Evolutionary conservation across 768 basidiomycete genomes (phyloP), one percentile per base, ranked within the genome.

Genomic region (Gloeophyllum trabeum): DNA sequence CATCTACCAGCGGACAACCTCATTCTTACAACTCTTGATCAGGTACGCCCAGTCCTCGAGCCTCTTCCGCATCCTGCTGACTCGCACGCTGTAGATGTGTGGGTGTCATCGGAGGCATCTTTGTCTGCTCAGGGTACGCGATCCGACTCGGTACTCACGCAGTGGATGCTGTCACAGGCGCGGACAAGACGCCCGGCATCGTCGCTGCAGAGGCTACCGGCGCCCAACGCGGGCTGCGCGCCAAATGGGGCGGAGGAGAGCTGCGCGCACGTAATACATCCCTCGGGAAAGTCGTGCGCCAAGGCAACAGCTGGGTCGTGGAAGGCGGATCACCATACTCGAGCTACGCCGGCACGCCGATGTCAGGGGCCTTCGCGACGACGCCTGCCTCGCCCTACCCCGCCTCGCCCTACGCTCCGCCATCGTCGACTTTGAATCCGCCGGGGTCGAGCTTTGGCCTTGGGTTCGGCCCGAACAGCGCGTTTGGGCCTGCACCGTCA

Each of bases 31-130:
- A 49, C 73, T 99, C 42, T 54, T 96, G 48, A 84, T 97, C 47
- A 72, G 84, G 63, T 71, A 46, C 37, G 52, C 48, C n/a, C 19
- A 36, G 52, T 49, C n/a, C 20, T 18, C 37, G 39, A 7, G 26
- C 19, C 21, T 26, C 20, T 18, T 12, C 24, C 24, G 12, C 14
- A 14, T 5, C 30, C 23, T 6, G 3, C 36, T 38, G 3, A 24
- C 38, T 7, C 1, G 3, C 32, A 16, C 24, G 2, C 12, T 4
- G 14, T 40, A 10, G 42, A 83, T 79, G 77, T 49, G 81, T 86
- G 5, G 94, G 94, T n/a, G 94, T 97, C 38, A 70, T 99, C 22
- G 94, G 94, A 10, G 90, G 90, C 3, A 75, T 91, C 34, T 89
- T 91, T 58, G 84, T 87, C 5, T 90, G 87, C 62, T 73, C 81